Base-by-base conservation (phyloP, 2,329 filamentous ascomycete species). In the Colletotrichum noveboracense region DNA sequence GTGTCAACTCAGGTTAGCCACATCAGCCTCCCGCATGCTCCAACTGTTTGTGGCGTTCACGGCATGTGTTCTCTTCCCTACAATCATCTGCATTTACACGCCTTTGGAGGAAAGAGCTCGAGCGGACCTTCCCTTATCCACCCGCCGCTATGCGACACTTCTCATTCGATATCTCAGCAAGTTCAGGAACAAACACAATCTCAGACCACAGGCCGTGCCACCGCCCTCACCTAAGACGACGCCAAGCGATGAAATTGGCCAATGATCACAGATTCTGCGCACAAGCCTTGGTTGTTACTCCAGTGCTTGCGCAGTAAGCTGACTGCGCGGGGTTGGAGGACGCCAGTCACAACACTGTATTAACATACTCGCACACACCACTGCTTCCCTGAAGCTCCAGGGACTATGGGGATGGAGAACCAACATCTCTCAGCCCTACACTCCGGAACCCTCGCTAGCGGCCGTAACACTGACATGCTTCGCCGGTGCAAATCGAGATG, bases 401-500 rank as follows among this genome's bases (percentile, higher is more conserved):
- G 18, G 21, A 32, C 21, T 38, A 52, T 62, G 67, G 66, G n/a
- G 60, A 32, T 64, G 24, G 34, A 34, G 30, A 61, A 43, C 30
- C 56, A 26, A 30, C 21, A 60, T 38, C 38, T 55, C 38, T 75
- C 73, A 75, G 69, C 73, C 73, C 69, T 75, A 72, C 55, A 21
- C 30, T 30, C 56, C 21, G 6, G 14, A 32, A 28, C 16, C 18
- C 7, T 28, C 18, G 16, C 30, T 30, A 32, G 72, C 24, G 24
- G 18, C 16, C 30, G 30, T 61, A n/a, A 36, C 30, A 21, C 4
- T 21, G 9, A 21, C n/a, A 55, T 24, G 28, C 24, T 36, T 60
- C 24, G 32, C n/a, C 16, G n/a, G 55, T 67, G 55, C 30, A 14
- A 14, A 36, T 48, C n/a, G 36, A 14, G 38, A 48, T 52, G 68